phyloP scores from a whole-genome alignment of 768 basidiomycete genomes.

The Sistotremastrum niveocremeum region DNA sequence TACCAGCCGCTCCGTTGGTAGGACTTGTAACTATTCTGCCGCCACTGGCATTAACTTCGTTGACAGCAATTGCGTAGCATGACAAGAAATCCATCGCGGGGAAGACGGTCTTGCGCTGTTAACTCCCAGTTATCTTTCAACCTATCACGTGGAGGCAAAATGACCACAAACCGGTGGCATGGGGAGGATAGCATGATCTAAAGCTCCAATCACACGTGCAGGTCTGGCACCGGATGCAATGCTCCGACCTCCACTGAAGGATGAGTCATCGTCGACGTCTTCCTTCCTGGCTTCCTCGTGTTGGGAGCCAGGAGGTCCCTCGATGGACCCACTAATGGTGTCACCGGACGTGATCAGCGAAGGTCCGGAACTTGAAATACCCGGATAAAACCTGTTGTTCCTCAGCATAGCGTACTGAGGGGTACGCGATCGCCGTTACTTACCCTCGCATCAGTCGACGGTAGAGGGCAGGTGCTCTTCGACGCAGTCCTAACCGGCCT shows the following conservation, averaged over 20 bases:
- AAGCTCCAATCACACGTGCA: constrained; percentile 51
- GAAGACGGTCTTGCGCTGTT: constrained; percentile 69
- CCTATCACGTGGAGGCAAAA: constrained; percentile 1
- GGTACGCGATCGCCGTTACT: constrained; percentile 3
- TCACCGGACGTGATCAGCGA: constrained; percentile 22
- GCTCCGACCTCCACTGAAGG: not conserved
- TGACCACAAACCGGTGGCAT: constrained; percentile 58
- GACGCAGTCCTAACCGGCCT: constrained; percentile 64
- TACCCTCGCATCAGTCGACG: constrained; percentile 82
- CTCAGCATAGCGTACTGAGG: no score
- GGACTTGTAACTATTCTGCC: constrained; percentile 92
- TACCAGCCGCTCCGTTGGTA: constrained; percentile 87
- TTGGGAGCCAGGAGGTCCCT: constrained; percentile 10
- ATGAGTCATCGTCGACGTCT: not conserved
- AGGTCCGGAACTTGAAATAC: constrained; percentile 24
- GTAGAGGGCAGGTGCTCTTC: constrained; percentile 84
- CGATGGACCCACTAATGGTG: constrained; percentile 10
- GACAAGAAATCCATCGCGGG: constrained; percentile 90
- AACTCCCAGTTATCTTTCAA: not conserved
- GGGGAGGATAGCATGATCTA: constrained; percentile 68
- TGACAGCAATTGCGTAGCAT: constrained; percentile 89
- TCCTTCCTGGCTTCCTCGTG: constrained; percentile 1
- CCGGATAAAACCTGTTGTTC: constrained; percentile 35
- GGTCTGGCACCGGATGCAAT: constrained; percentile 12
- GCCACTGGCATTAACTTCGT: constrained; percentile 88